Percentiles rank a stretch among this genome's conserved stretches.
phyloP scores from a whole-genome alignment of 169 alveolate genomes.

The Eimeria mitis region DNA sequence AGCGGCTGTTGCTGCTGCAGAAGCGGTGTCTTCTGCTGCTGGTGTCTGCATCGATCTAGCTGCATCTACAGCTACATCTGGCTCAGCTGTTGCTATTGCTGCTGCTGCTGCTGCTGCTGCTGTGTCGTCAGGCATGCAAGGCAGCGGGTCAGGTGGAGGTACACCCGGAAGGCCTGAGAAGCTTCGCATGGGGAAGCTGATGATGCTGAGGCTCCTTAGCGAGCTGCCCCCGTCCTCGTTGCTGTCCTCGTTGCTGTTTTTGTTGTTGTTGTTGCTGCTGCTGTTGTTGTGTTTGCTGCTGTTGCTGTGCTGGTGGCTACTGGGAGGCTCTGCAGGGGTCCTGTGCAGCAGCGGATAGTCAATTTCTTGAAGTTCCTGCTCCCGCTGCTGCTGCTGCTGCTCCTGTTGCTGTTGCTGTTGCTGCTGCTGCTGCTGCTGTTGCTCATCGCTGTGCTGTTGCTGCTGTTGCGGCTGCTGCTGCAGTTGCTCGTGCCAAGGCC shows the following conservation, averaged over 20 bases:
- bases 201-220: conserved; percentile 21
- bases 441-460: conserved; percentile 5
- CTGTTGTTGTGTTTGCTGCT: no score
- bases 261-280: background rate
- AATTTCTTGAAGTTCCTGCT: background rate
- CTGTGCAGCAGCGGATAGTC: conserved; percentile 12
- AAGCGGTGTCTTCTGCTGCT: background rate
- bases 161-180: background rate
- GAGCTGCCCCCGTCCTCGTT: background rate
- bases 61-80: background rate
- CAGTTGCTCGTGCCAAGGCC: background rate
- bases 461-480: conserved; percentile 14
- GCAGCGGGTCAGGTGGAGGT: conserved; percentile 4
- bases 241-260: background rate
- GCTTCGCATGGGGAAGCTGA: background rate
- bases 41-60: background rate
- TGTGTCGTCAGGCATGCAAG: background rate
- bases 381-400: background rate
- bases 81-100: background rate
- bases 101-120: conserved; percentile 3
- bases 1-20: background rate
- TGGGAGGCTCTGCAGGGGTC: background rate
- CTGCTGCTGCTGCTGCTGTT: conserved; percentile 12
- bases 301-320: background rate
- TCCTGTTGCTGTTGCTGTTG: background rate